Base-by-base conservation (phyloP, 2,329 filamentous ascomycete species). In the Colletotrichum gloeosporioides region DNA sequence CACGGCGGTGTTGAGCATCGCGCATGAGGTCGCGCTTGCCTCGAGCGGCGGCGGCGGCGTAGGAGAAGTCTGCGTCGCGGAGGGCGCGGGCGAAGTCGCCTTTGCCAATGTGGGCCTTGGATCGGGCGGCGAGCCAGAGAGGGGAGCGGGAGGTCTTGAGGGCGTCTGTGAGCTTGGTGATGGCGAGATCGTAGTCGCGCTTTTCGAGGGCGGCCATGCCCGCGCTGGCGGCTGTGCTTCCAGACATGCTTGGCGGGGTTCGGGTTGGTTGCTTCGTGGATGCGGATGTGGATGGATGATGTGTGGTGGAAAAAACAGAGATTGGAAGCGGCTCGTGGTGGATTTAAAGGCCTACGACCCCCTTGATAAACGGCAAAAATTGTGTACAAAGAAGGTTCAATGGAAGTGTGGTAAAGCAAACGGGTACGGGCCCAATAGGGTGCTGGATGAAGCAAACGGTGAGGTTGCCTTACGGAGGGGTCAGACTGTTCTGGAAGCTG, bases 1-100 rank as follows among this genome's bases (percentile, higher is more conserved):
- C 94, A 49, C 96, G 92, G 79, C 96, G 92, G 80, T 97, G 92
- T 81, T 98, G 95, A 3, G 95, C 93, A n/a, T 95, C 91, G 62
- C 93, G 89, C 83, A 98, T 95, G 34, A 94, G 89, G 78, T 95
- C 92, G 67, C 94, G 92, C 80, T 93, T 94, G 36, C 91, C 94
- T 55, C 96, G 93, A 77, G 93, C 89, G 31, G 87, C 87, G 4
- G 93, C 93, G 6, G 89, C 85, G 49, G 89, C 85, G 69, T 94
- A 90, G 4, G 93, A 94, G 64, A 89, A 88, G 77, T 95, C 92
- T 49, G 93, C 92, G 84, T 96, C 94, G 53, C 86, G 87, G 61
- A 97, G 90, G 2, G 95, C 94, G 27, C 90, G 88, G 4, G 91
- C 87, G 72, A 91, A 89, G 67, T 92, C 87, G 78, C 88, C 88